Evolutionary conservation across 164 flowering plant species (phyloP), one percentile per base, ranked within the genome.

Genomic region (Umbilicus rupestris): DNA sequence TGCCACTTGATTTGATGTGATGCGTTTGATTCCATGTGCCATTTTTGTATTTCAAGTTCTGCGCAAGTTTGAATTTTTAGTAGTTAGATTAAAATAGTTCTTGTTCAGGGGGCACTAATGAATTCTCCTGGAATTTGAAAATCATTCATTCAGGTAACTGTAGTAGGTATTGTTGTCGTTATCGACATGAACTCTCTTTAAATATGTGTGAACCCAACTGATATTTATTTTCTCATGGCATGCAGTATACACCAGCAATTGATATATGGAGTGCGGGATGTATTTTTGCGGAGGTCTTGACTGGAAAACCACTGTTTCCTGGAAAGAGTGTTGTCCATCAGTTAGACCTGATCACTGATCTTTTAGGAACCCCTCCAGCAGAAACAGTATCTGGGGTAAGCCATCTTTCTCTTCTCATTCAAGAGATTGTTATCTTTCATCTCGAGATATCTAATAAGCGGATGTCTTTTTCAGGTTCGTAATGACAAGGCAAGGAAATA

Each of bases 51-150:
- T 55, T 26, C 17, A 55, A 49, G 10, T 49, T 49, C 44, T 6
- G 26, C 67, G 68, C 73, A 70, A 70, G 65, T 76, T 73, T 71
- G 73, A 72, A 69, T 68, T 71, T 71, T 72, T 65, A 60, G 70
- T 71, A 80, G 80, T 83, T 82, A 78, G 79, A 76, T 78, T 75
- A 80, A 78, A 84, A 77, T 64, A 80, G 76, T 84, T 79, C 75
- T 82, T 81, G 80, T 79, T 82, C 84, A 79, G 86, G 88, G 80
- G 79, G 79, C 84, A 78, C 76, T 82, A 67, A 69, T 82, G 86
- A 82, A 79, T 80, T 84, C 79, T 82, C 83, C 76, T 78, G 86
- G 84, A 79, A 75, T 82, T 79, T 84, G 86, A 80, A 69, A 78
- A 30, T 78, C 84, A 78, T 65, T 78, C 85, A 79, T 65, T 78